These are phyloP conservation scores for Saccharum spontaneum DNA, from an alignment of 176 grass and related monocot species.

Conservation along the genomic window DNA sequence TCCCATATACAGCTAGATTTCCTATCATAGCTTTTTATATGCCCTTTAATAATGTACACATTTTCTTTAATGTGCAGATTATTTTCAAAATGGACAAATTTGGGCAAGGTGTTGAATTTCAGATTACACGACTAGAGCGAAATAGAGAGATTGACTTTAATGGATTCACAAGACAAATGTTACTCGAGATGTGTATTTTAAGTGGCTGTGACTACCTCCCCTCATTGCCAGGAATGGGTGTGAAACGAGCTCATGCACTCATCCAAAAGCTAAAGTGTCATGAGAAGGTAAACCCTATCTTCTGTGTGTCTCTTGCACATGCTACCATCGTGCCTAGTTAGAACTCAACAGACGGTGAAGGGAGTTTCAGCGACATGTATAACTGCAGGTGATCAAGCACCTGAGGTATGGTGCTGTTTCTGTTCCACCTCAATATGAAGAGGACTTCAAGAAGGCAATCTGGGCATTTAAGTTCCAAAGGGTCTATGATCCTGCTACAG, in stretches of 20 bases:
- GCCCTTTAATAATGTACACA: neutral
- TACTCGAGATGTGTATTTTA: conserved; percentile 99
- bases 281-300: conserved; percentile 68
- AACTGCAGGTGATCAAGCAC: conserved; percentile 92
- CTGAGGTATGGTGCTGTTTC: conserved; percentile 66
- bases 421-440: conserved; percentile 83
- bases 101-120: conserved; percentile 92
- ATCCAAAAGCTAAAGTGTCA: conserved; percentile 76
- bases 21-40: neutral
- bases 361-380: neutral
- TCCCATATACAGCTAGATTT: conserved; percentile 2
- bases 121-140: conserved; percentile 54
- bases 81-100: conserved; percentile 99
- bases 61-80: conserved; percentile 50
- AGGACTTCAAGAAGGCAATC: conserved; percentile 86
- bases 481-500: conserved; percentile 87
- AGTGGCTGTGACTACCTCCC: conserved; percentile 98
- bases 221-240: conserved; percentile 92
- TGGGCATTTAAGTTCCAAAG: conserved; percentile 91
- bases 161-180: conserved; percentile 88
- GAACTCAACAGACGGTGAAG: neutral
- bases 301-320: neutral
- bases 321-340: neutral
- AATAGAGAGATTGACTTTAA: conserved; percentile 82
- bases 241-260: conserved; percentile 88